These are phyloP conservation scores for Noccaea caerulescens DNA, from an alignment of 345 rosid species.

Conservation along the genomic window DNA sequence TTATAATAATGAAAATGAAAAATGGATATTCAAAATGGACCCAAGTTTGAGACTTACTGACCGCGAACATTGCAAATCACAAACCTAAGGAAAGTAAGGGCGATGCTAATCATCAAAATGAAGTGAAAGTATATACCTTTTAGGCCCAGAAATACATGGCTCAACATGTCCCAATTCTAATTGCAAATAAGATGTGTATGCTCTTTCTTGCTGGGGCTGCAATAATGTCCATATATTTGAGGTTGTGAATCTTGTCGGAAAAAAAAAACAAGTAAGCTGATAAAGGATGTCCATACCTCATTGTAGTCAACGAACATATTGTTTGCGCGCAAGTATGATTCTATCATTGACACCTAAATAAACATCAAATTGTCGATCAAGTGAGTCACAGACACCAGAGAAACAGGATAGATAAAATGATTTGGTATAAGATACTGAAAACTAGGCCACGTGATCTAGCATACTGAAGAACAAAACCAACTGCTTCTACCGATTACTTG, in stretches of 20 bases:
- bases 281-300: slow-evolving; percentile 54
- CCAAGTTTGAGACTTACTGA: not conserved
- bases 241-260: slow-evolving; percentile 3
- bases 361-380: slow-evolving; percentile 12
- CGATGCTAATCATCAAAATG: slow-evolving; percentile 10
- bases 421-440: not conserved
- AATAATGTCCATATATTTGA: slow-evolving; percentile 2
- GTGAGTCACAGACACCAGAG: slow-evolving; percentile 18
- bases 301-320: slow-evolving; percentile 84
- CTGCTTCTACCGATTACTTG: not conserved
- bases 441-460: not conserved
- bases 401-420: not conserved
- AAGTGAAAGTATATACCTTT: slow-evolving; percentile 54
- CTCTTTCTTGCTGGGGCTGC: slow-evolving; percentile 78
- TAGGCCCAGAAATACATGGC: slow-evolving; percentile 91
- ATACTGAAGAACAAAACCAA: slow-evolving; percentile 16
- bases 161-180: slow-evolving; percentile 75
- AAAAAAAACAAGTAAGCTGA: slow-evolving; percentile 17
- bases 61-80: not conserved
- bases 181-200: slow-evolving; percentile 74
- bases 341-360: slow-evolving; percentile 74
- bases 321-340: slow-evolving; percentile 84
- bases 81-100: slow-evolving; percentile 9
- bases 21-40: slow-evolving; percentile 2
- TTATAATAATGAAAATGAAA: not conserved